phyloP scores from a whole-genome alignment of 2,329 filamentous ascomycete species.

The Didymellaceae sp. region DNA sequence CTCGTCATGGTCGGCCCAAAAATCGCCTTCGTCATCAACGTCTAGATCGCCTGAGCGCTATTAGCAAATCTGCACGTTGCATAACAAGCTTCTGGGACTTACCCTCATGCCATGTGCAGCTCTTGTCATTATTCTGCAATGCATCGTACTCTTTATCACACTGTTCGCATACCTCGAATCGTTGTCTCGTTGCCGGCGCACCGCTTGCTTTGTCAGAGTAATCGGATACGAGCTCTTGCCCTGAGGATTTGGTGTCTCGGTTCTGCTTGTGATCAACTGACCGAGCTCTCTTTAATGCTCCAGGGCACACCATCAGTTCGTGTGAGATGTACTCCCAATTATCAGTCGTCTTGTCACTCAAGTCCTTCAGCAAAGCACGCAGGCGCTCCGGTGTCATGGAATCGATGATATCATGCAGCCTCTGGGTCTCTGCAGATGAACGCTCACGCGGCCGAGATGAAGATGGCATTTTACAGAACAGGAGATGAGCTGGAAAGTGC shows the following conservation, averaged over 20 bases:
- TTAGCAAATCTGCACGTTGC: background rate
- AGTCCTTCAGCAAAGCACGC: slow-evolving; percentile 7
- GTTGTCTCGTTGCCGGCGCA: slow-evolving; percentile 9
- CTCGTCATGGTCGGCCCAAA: slow-evolving; percentile 43
- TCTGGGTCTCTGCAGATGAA: slow-evolving; percentile 1
- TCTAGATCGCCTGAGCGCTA: slow-evolving; percentile 23
- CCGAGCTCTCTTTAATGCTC: slow-evolving; percentile 1
- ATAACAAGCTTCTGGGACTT: background rate
- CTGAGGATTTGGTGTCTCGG: background rate
- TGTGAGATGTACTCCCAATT: background rate
- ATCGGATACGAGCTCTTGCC: background rate
- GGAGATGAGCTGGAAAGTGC: no score
- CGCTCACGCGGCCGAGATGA: background rate
- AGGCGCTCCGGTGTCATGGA: slow-evolving; percentile 9
- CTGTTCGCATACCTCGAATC: slow-evolving; percentile 27
- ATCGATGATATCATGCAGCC: slow-evolving; percentile 15
- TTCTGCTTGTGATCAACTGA: background rate
- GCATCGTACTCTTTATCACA: slow-evolving; percentile 34
- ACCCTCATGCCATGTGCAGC: slow-evolving; percentile 31
- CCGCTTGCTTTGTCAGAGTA: slow-evolving; percentile 7
- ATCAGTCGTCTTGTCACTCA: background rate
- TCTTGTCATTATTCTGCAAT: slow-evolving; percentile 17
- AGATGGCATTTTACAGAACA: background rate
- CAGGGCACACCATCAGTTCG: background rate
- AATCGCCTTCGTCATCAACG: slow-evolving; percentile 17